A percentile compares a stretch with the other conserved stretches of the same genome.
These are phyloP conservation scores for Sarcodon sp. DNA, from an alignment of 768 basidiomycete genomes.

Conservation along the genomic window DNA sequence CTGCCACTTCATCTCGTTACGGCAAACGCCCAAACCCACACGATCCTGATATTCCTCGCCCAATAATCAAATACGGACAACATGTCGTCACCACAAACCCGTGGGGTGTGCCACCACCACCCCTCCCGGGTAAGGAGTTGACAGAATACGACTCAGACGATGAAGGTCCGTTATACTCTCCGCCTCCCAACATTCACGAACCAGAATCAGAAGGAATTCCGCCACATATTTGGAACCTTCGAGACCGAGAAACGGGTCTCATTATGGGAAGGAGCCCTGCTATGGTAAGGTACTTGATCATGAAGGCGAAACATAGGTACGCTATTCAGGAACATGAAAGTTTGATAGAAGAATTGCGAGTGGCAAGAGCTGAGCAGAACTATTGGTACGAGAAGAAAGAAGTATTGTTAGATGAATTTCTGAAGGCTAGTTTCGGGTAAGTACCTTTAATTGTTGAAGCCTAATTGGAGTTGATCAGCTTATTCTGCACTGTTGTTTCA, in stretches of 20 bases:
- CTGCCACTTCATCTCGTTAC: not conserved
- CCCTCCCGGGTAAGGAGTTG: not conserved
- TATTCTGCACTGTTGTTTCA: not conserved
- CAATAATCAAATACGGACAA: not conserved
- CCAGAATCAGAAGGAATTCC: slow-evolving; percentile 33
- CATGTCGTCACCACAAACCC: not conserved
- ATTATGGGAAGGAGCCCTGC: slow-evolving; percentile 57
- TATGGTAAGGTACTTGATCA: slow-evolving; percentile 59
- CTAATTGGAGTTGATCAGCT: not conserved
- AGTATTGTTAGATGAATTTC: slow-evolving; percentile 37
- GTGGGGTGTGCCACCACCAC: not conserved
- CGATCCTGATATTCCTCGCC: not conserved
- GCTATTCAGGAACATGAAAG: slow-evolving; percentile 54
- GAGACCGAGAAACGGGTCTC: slow-evolving; percentile 45
- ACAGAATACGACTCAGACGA: slow-evolving; percentile 2
- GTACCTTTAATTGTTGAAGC: slow-evolving; percentile 10
- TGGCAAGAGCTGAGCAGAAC: slow-evolving; percentile 36
- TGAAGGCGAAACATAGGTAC: slow-evolving; percentile 71
- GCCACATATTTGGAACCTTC: slow-evolving; percentile 32
- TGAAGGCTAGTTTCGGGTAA: slow-evolving; percentile 39
- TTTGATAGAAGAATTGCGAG: slow-evolving; percentile 52
- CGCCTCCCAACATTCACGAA: slow-evolving; percentile 10
- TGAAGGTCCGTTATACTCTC: slow-evolving; percentile 8
- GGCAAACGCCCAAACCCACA: not conserved
- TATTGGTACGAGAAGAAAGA: slow-evolving; percentile 50